phyloP scores from a whole-genome alignment of 2,329 filamentous ascomycete species.

The Fusarium sterilihyphosum region DNA sequence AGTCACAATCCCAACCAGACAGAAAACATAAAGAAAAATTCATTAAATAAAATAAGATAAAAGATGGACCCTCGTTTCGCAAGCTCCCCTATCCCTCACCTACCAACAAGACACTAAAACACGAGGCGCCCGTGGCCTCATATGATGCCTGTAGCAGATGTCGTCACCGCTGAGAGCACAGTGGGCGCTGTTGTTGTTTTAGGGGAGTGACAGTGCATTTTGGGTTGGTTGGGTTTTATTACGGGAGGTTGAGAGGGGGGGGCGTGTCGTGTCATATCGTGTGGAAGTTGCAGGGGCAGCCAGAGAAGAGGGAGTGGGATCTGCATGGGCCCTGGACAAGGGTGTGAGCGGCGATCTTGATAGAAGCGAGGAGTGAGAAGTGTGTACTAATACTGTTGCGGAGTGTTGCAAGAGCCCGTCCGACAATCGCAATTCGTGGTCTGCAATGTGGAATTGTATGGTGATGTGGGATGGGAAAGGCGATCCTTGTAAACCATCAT shows the following conservation, averaged over 20 bases:
- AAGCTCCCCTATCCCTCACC: not conserved
- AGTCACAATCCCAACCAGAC: not conserved
- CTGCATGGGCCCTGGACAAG: slow-evolving; percentile 20
- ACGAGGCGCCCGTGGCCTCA: slow-evolving; percentile 20
- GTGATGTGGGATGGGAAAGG: slow-evolving; percentile 16
- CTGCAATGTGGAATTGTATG: too few species aligned
- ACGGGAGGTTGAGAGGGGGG: slow-evolving; percentile 12
- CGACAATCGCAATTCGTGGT: slow-evolving; percentile 26
- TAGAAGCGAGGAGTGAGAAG: not conserved
- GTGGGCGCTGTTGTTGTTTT: slow-evolving; percentile 17
- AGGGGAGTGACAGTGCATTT: slow-evolving; percentile 5
- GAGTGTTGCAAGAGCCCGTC: slow-evolving; percentile 23
- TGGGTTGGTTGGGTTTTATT: slow-evolving; percentile 3
- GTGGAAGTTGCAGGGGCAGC: slow-evolving; percentile 12
- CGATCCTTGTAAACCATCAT: slow-evolving; percentile 14
- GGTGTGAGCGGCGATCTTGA: slow-evolving; percentile 33
- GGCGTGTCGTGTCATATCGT: slow-evolving; percentile 33
- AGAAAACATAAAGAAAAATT: not conserved
- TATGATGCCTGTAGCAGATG: slow-evolving; percentile 13
- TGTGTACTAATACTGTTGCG: slow-evolving; percentile 5
- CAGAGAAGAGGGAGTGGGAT: slow-evolving; percentile 15
- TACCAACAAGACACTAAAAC: slow-evolving; percentile 28
- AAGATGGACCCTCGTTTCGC: slow-evolving; percentile 23
- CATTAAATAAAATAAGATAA: slow-evolving; percentile 8
- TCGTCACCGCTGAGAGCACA: slow-evolving; percentile 28